Evolutionary conservation across 768 basidiomycete genomes (phyloP).

Genomic region (Boletus coccyginus): DNA sequence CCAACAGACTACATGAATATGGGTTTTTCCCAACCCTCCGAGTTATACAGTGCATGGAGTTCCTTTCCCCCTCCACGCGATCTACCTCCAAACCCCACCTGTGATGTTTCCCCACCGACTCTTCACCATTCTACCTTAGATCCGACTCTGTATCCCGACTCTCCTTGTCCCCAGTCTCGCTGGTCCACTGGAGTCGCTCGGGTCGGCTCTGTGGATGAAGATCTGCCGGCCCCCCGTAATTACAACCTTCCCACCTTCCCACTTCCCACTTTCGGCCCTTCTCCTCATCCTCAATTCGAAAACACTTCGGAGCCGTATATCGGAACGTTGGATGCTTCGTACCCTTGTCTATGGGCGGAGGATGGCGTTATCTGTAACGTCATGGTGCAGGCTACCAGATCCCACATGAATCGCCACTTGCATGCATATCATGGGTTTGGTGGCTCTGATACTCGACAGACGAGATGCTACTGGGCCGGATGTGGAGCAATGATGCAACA

Average conservation of each 20-base stretch:
- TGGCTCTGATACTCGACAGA: constrained; percentile 20
- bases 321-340: constrained; percentile 1
- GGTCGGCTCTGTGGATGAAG: neutral
- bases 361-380: constrained; percentile 8
- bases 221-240: neutral
- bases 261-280: neutral
- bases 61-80: neutral
- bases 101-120: neutral
- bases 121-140: neutral
- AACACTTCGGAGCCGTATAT: neutral
- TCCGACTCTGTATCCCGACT: neutral
- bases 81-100: neutral
- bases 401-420: constrained; percentile 26
- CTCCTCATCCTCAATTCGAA: neutral
- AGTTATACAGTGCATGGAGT: constrained; percentile 7
- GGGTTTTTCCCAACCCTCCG: neutral
- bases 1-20: neutral
- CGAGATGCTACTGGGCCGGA: constrained; percentile 19
- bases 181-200: neutral
- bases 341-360: constrained; percentile 22
- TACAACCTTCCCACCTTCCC: neutral
- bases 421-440: constrained; percentile 22
- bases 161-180: neutral
- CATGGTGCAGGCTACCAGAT: constrained; percentile 22
- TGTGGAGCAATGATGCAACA: constrained; percentile 25